phyloP scores from a whole-genome alignment of 495 filamentous ascomycete genomes.

The Hypoxylon fuscum region DNA sequence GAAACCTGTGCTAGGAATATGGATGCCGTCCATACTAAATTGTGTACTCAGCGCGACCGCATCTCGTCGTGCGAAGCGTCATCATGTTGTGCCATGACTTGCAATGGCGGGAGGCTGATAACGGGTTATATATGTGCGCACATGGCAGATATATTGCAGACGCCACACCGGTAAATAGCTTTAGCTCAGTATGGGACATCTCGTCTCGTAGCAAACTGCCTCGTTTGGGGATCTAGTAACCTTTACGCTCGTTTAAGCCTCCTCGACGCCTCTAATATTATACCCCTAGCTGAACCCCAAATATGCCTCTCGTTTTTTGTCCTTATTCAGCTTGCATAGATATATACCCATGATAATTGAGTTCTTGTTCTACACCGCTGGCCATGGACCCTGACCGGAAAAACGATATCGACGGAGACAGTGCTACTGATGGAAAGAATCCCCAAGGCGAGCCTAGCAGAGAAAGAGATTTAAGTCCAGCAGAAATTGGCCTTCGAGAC shows the following conservation, averaged over 20 bases:
- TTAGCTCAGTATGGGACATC: conserved; percentile 9
- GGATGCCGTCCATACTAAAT: conserved; percentile 18
- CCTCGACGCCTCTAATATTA: conserved; percentile 16
- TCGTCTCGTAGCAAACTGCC: conserved; percentile 7
- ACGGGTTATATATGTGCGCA: conserved; percentile 32
- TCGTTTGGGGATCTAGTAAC: conserved; percentile 14
- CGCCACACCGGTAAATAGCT: conserved; percentile 26
- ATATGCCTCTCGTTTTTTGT: conserved; percentile 39
- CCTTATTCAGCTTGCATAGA: conserved; percentile 20
- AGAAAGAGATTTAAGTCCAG: background rate
- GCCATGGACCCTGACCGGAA: conserved; percentile 26
- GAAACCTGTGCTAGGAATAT: conserved; percentile 16
- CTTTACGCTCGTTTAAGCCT: conserved; percentile 35
- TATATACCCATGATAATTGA: conserved; percentile 30
- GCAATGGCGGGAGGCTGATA: conserved; percentile 31
- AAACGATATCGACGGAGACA: background rate
- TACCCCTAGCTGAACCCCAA: conserved; percentile 9
- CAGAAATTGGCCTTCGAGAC: conserved; percentile 22
- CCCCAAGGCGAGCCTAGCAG: background rate
- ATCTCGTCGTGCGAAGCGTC: conserved; percentile 33
- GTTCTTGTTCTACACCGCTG: conserved; percentile 5
- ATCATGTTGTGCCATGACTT: conserved; percentile 25
- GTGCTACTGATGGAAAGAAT: background rate
- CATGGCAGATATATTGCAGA: conserved; percentile 38
- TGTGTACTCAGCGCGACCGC: conserved; percentile 26